phyloP scores from a whole-genome alignment of 2,329 filamentous ascomycete genomes.

The Aureobasidium sp. region DNA sequence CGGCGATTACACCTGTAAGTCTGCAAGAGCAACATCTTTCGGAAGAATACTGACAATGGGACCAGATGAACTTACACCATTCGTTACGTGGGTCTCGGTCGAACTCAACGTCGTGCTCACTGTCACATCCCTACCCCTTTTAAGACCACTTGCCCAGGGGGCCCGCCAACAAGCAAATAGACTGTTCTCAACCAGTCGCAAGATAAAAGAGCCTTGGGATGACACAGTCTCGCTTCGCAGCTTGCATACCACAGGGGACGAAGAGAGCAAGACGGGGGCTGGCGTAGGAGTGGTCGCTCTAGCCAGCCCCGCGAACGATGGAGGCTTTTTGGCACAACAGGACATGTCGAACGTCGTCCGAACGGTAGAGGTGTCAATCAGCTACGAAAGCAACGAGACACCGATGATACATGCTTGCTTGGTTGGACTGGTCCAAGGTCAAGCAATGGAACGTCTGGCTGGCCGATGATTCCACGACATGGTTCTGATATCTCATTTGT shows the following conservation, averaged over 20 bases:
- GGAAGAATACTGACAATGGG: background rate
- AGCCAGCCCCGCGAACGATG: conserved; percentile 16
- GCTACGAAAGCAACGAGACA: conserved; percentile 20
- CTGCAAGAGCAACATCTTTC: background rate
- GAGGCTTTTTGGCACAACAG: conserved; percentile 15
- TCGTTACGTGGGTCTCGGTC: conserved; percentile 25
- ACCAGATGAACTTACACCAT: conserved; percentile 22
- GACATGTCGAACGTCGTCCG: conserved; percentile 18
- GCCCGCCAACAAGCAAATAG: conserved; percentile 13
- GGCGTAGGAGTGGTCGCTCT: conserved; percentile 13
- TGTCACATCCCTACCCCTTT: conserved; percentile 24
- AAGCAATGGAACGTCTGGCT: conserved; percentile 10
- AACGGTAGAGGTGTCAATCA: conserved; percentile 22
- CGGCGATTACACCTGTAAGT: conserved; percentile 25
- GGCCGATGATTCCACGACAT: background rate
- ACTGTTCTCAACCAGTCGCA: conserved; percentile 16
- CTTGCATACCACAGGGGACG: background rate
- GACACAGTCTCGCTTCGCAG: conserved; percentile 11
- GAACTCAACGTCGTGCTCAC: conserved; percentile 32
- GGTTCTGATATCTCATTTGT: background rate
- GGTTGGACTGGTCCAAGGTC: conserved; percentile 21
- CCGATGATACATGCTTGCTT: conserved; percentile 26
- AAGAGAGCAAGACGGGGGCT: conserved; percentile 15
- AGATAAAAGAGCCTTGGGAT: conserved; percentile 13
- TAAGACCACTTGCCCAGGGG: conserved; percentile 24